Conservation (phyloP, 2,329 filamentous ascomycete species). For the Zasmidium cellare region DNA sequence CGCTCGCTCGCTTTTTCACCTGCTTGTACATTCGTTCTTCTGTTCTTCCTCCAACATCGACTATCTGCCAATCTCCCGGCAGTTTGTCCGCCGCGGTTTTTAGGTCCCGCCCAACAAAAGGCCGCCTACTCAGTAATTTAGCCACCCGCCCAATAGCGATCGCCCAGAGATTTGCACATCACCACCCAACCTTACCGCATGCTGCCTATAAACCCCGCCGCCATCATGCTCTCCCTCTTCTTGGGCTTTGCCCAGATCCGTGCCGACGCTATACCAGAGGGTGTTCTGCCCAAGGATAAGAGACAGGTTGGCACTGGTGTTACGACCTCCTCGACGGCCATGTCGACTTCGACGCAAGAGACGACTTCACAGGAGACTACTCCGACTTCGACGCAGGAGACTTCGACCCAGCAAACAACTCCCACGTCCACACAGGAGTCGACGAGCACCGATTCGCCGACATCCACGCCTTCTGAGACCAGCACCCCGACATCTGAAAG, state of each 20-base stretch:
- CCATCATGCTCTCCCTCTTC: constrained; percentile 32
- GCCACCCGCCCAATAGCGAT: constrained; percentile 6
- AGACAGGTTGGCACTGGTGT: constrained; percentile 36
- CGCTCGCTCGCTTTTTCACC: not conserved
- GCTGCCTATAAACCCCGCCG: constrained; percentile 3
- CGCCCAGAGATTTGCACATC: constrained; percentile 1
- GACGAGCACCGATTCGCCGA: constrained; percentile 10
- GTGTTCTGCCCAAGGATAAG: constrained; percentile 35
- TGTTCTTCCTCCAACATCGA: not conserved
- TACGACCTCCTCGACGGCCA: constrained; percentile 18
- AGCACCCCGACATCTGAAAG: constrained; percentile 15
- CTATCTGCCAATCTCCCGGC: not conserved
- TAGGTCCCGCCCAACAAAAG: not conserved
- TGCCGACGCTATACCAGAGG: constrained; percentile 31
- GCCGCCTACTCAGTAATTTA: not conserved
- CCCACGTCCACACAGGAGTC: constrained; percentile 13
- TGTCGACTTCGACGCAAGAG: constrained; percentile 11
- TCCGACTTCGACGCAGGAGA: constrained; percentile 10
- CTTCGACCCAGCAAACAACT: constrained; percentile 6
- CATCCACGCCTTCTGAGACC: constrained; percentile 8
- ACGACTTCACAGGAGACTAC: constrained; percentile 10
- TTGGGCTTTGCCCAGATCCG: constrained; percentile 33
- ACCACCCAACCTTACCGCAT: not conserved
- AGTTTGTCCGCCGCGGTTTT: not conserved
- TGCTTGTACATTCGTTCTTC: not conserved